Evolutionary conservation across 2,329 filamentous ascomycete genomes (phyloP), one percentile per base, ranked within the genome.

Genomic region (Claviceps pusilla): DNA sequence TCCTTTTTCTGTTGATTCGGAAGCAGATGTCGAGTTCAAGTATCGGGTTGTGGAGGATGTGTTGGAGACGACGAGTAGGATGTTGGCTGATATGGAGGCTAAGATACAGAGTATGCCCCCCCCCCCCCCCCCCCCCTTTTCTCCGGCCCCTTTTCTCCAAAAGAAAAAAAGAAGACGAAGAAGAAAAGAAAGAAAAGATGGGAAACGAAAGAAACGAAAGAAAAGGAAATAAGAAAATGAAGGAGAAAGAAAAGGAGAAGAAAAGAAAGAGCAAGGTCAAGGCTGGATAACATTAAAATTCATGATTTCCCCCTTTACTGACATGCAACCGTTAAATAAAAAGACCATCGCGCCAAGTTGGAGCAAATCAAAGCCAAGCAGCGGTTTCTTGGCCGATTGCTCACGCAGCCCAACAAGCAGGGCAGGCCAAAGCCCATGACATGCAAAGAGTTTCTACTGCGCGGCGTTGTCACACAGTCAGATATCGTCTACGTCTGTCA

Each of bases 401-500:
- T 73, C 14, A 72, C 71, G 3, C 60, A 65, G 6, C 70, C 71
- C 1, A 59, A 69, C 52, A 71, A 71, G 56, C 57, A 60, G 43
- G 66, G 64, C 19, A 64, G 69, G 4, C 61, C 66, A 16, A 62
- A 61, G 33, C 69, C 71, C 11, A 69, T 74, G 64, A 63, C 59
- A 3, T 71, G 70, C 62, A 71, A 74, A 51, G 72, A 68, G 54
- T 79, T 76, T 55, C 65, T 71, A 1, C 69, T 81, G 4, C 74
- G 77, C 41, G 78, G 78, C 31, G 70, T 81, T 28, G 74, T 71
- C 14, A 73, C 73, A 12, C 69, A 69, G 0, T 65, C 67, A 12
- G 71, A 75, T 51, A 64, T 76, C 1, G 68, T 75, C 10, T 81
- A 78, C 58, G 66, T 80, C 39, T 78, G 77, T 59, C 69, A 69